phyloP scores from a whole-genome alignment of 345 rosid genomes.

The Eucalyptus camaldulensis region DNA sequence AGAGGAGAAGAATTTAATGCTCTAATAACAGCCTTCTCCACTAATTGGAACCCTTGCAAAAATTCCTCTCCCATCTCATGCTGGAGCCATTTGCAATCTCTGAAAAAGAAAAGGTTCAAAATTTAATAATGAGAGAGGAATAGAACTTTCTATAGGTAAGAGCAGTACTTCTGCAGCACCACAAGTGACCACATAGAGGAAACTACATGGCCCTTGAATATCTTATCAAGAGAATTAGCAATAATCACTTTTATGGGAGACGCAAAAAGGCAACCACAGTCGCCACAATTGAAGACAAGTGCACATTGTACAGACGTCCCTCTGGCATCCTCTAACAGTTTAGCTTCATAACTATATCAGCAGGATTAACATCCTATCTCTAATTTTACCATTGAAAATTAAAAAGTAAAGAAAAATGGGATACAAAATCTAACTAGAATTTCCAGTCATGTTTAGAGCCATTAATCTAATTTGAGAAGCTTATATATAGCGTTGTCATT shows the following conservation, averaged over 20 bases:
- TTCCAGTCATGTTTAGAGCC: background rate
- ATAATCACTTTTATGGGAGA: background rate
- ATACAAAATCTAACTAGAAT: background rate
- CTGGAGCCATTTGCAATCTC: conserved; percentile 68
- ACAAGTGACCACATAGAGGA: background rate
- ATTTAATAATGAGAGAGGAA: background rate
- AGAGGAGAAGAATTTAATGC: conserved; percentile 32
- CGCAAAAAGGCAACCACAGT: background rate
- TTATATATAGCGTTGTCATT: background rate
- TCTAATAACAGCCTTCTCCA: conserved; percentile 58
- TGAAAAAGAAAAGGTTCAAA: conserved; percentile 8
- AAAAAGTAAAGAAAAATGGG: background rate
- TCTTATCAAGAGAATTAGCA: background rate
- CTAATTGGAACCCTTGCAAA: conserved; percentile 27
- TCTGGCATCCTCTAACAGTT: background rate
- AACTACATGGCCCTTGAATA: background rate
- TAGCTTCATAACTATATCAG: background rate
- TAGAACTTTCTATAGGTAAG: background rate
- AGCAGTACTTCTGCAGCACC: background rate
- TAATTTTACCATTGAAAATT: background rate
- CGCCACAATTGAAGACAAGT: background rate
- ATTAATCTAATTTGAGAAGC: background rate
- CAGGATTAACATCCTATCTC: background rate
- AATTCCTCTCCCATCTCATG: conserved; percentile 41
- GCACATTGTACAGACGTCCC: background rate